phyloP scores from a whole-genome alignment of 169 alveolate species.

The Plasmodium vinckei region DNA sequence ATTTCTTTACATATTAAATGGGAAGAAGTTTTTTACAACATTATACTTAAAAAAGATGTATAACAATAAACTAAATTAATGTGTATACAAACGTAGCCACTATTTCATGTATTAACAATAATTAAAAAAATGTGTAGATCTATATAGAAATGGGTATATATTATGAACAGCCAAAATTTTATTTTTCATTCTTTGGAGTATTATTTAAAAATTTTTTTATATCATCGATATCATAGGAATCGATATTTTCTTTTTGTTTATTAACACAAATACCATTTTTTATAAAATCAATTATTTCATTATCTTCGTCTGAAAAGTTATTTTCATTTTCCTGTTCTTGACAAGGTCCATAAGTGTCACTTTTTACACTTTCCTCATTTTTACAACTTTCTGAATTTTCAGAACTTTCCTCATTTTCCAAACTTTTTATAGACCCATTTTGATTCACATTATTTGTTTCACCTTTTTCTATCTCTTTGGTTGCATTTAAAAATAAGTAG shows the following conservation, averaged over 20 bases:
- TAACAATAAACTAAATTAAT: too few species aligned
- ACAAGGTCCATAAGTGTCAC: neutral
- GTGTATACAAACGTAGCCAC: too few species aligned
- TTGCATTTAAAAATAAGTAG: conserved; percentile 14
- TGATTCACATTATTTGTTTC: neutral
- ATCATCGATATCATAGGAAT: conserved; percentile 6
- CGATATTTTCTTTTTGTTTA: neutral
- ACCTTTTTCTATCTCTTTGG: neutral
- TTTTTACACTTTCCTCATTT: neutral
- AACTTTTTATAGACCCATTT: neutral
- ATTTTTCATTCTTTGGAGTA: neutral
- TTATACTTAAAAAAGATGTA: too few species aligned
- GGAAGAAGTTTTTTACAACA: too few species aligned
- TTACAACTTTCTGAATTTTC: neutral
- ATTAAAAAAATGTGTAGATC: too few species aligned
- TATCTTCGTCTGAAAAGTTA: conserved; percentile 57
- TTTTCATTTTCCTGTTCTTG: conserved; percentile 5
- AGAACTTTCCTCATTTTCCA: too few species aligned
- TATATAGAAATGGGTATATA: too few species aligned
- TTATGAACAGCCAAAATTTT: too few species aligned
- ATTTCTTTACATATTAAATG: too few species aligned
- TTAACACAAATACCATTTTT: conserved; percentile 8
- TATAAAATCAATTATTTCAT: conserved; percentile 55
- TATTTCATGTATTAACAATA: too few species aligned
- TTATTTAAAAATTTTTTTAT: conserved; percentile 35